A percentile compares a stretch with the other conserved stretches of the same genome.
phyloP scores from a whole-genome alignment of 306 rosid species.

The Rosa multiflora region DNA sequence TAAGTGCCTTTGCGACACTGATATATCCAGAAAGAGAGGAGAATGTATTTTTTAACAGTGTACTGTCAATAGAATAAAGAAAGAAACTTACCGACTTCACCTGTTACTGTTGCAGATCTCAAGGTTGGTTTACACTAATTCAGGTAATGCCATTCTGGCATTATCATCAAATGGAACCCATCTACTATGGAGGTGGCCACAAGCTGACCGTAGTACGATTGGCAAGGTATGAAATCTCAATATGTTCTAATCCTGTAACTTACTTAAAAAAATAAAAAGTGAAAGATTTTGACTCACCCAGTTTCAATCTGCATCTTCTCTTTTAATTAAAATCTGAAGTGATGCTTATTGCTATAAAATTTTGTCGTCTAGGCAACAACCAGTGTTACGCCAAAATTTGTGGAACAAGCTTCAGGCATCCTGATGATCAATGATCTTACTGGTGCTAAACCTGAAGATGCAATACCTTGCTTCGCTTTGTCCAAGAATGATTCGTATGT shows the following conservation, averaged over 20 bases:
- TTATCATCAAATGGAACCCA: constrained; percentile 81
- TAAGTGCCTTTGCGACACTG: not conserved
- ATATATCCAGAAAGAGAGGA: not conserved
- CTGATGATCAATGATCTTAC: constrained; percentile 74
- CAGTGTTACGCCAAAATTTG: constrained; percentile 55
- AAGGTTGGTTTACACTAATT: constrained; percentile 75
- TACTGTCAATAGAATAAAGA: constrained; percentile 3
- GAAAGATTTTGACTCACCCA: not conserved
- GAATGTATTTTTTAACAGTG: not conserved
- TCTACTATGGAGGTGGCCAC: constrained; percentile 79
- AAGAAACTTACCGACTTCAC: constrained; percentile 16
- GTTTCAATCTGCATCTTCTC: not conserved
- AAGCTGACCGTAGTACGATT: constrained; percentile 47
- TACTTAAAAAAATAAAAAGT: no score
- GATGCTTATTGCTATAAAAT: constrained; percentile 26
- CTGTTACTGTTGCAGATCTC: constrained; percentile 57
- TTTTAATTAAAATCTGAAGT: constrained; percentile 12
- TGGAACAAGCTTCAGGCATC: constrained; percentile 79
- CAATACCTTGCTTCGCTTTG: constrained; percentile 69
- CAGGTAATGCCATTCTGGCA: constrained; percentile 80
- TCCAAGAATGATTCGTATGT: constrained; percentile 89
- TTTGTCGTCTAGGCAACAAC: constrained; percentile 65
- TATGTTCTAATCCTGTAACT: not conserved
- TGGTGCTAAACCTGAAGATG: constrained; percentile 57
- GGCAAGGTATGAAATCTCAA: constrained; percentile 45